Percentiles rank a stretch among this genome's conserved stretches.
These are phyloP conservation scores for Cercophora sp. DNA, from an alignment of 495 filamentous ascomycete species.

Conservation along the genomic window DNA sequence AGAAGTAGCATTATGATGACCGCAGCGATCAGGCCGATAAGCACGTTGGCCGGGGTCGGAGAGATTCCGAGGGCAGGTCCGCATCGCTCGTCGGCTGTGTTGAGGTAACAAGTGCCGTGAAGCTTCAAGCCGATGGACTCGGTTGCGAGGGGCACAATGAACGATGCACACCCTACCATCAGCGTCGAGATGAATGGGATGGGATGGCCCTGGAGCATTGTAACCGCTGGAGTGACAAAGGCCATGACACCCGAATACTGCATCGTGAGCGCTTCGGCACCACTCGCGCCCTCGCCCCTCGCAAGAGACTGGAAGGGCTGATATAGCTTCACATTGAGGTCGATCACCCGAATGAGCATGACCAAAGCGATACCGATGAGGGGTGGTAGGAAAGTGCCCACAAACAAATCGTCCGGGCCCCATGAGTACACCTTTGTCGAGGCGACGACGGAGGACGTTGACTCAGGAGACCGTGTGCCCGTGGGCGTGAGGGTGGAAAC, in stretches of 20 bases:
- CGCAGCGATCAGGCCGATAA: constrained; percentile 24
- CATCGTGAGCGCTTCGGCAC: constrained; percentile 23
- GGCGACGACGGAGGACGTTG: constrained; percentile 10
- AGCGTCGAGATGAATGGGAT: constrained; percentile 31
- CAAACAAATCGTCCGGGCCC: constrained; percentile 28
- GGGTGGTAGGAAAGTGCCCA: constrained; percentile 34
- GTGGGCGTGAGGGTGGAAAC: constrained; percentile 20
- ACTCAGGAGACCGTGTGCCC: not conserved
- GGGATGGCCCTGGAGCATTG: constrained; percentile 23
- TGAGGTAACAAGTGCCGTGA: constrained; percentile 27
- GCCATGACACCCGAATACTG: constrained; percentile 26
- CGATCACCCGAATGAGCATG: constrained; percentile 33
- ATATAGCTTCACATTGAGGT: constrained; percentile 36
- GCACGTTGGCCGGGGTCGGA: constrained; percentile 18
- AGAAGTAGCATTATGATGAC: constrained; percentile 23
- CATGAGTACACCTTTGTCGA: constrained; percentile 19
- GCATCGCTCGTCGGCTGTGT: constrained; percentile 22
- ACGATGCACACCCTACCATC: constrained; percentile 22
- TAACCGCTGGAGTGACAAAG: constrained; percentile 21
- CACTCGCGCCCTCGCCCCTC: constrained; percentile 12
- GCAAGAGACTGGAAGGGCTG: constrained; percentile 36
- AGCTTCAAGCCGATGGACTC: constrained; percentile 36
- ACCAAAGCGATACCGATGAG: constrained; percentile 27
- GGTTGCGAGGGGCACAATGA: constrained; percentile 31
- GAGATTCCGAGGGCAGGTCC: constrained; percentile 30